Base-by-base conservation (phyloP, 305 asterid genomes). In the Fraxinus nigra region DNA sequence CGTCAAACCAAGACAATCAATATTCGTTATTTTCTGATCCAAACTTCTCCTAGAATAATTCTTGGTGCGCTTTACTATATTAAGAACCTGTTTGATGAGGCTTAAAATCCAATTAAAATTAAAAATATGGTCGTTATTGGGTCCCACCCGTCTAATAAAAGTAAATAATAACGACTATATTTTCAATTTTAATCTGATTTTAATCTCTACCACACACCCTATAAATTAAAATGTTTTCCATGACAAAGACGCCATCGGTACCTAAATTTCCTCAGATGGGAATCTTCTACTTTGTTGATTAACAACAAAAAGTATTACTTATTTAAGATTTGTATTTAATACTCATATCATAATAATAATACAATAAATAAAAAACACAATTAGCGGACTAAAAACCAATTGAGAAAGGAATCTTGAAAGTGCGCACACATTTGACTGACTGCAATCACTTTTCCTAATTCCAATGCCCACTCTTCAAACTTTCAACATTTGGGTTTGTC, bases 371-470 rank as follows among this genome's bases (percentile, higher is more conserved):
- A 76, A 10, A 73, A 75, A 75, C 33, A 65, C 56, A 33, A 7
- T 30, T 54, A 56, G 73, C 77, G 80, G 84, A 63, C 78, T 80
- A 79, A 79, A 75, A 56, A 8, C 26, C 35, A 85, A 82, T 81
- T 82, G 85, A 75, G 80, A 82, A 83, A 83, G 76, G 78, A 79
- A 85, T 87, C 82, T 78, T 5, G 34, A 63, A 83, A 85, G 78
- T 79, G 77, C 80, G 77, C 80, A 84, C 82, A 70, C 78, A 16
- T 67, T 26, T 67, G 74, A 75, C 79, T 67, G 74, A 75, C 79
- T 74, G 65, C 72, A 78, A 76, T 51, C 51, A 54, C 82, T 86
- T 86, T 86, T 72, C 82, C 89, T 46, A 79, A 86, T 80, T 86
- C 87, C 87, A 86, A 86, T 79, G 75, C 87, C 10, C 48, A 9